phyloP scores from a whole-genome alignment of 2,329 filamentous ascomycete species.

The Fusarium palustre region DNA sequence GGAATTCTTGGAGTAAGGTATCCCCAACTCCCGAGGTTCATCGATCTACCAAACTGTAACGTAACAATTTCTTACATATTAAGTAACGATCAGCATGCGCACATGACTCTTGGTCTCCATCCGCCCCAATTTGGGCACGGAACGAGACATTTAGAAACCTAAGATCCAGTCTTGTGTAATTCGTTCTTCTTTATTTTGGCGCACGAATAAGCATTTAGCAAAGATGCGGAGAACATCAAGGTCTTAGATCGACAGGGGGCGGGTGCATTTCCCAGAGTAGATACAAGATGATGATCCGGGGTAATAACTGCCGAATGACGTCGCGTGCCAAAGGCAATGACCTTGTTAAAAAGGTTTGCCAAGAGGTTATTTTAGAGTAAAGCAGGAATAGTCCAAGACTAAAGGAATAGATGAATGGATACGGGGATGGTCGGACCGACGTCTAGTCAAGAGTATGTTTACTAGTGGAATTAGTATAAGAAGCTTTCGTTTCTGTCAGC shows the following conservation, averaged over 20 bases:
- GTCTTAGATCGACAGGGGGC: conserved; percentile 21
- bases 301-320: conserved; percentile 31
- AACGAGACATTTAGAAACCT: background rate
- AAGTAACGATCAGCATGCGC: conserved; percentile 17
- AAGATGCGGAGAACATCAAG: conserved; percentile 26
- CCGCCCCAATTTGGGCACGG: background rate
- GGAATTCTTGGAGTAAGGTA: background rate
- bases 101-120: conserved; percentile 11
- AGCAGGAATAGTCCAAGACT: background rate
- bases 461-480: background rate
- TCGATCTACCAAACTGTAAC: background rate
- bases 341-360: background rate
- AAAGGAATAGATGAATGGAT: background rate
- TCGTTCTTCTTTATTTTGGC: conserved; percentile 1
- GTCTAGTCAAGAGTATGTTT: background rate
- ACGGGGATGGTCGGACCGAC: background rate
- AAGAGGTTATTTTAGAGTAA: background rate
- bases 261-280: conserved; percentile 14
- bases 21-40: conserved; percentile 1
- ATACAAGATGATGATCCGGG: conserved; percentile 19
- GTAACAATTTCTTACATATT: background rate
- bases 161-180: conserved; percentile 3
- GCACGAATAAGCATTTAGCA: conserved; percentile 16
- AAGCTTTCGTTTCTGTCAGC: background rate
- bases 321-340: background rate